phyloP scores from a whole-genome alignment of 768 basidiomycete genomes.

The Boletus subparvulus region DNA sequence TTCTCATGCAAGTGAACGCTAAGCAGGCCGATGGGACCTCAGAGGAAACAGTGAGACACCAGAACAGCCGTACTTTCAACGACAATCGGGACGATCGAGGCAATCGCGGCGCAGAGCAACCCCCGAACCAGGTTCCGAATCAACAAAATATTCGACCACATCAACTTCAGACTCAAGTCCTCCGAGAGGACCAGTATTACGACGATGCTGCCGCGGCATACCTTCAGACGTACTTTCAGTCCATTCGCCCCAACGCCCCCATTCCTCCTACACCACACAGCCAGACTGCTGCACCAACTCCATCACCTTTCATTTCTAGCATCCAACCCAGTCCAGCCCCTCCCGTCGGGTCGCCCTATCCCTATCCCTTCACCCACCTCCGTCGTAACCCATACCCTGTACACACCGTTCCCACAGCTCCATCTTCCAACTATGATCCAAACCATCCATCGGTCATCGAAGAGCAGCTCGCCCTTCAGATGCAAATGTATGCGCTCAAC shows the following conservation, averaged over 20 bases:
- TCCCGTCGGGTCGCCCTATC: constrained; percentile 73
- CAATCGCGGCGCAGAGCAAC: constrained; percentile 24
- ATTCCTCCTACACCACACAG: constrained; percentile 79
- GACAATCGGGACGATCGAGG: constrained; percentile 24
- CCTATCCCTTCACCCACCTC: constrained; percentile 74
- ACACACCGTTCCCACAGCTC: constrained; percentile 44
- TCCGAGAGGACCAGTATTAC: constrained; percentile 60
- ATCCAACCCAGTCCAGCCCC: constrained; percentile 54
- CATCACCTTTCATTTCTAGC: constrained; percentile 61
- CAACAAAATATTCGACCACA: constrained; percentile 36
- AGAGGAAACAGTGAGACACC: constrained; percentile 23
- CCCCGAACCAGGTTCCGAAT: constrained; percentile 11
- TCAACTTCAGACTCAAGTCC: constrained; percentile 40
- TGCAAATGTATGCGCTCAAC: constrained; percentile 74
- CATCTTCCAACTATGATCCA: constrained; percentile 37
- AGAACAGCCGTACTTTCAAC: constrained; percentile 19
- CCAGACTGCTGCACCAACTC: constrained; percentile 71
- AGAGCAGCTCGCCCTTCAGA: constrained; percentile 71
- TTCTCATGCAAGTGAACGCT: constrained; percentile 14
- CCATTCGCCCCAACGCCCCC: constrained; percentile 69
- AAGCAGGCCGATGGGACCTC: constrained; percentile 6
- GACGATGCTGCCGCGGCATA: constrained; percentile 62
- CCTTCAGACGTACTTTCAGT: constrained; percentile 56
- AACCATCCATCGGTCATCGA: constrained; percentile 53
- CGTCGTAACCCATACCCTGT: constrained; percentile 48